Base-by-base conservation (phyloP, 352 stramenopile species). In the Phytopythium cucurbitacearum region DNA sequence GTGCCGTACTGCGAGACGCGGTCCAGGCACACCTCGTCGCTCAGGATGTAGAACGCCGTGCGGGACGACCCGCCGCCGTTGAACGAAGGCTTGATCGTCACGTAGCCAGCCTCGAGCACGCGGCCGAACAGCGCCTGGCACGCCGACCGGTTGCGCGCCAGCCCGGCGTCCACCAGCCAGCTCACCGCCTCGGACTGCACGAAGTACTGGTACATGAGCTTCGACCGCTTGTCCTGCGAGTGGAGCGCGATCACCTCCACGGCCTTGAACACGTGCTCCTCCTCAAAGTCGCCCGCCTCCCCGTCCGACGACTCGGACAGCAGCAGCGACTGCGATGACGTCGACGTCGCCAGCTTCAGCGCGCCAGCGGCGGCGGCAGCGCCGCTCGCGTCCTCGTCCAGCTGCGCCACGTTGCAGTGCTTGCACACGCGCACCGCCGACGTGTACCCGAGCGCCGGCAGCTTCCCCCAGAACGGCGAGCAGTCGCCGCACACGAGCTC, bases 181-280 rank as follows among this genome's bases (percentile, higher is more conserved):
- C 73, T 91, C 54, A 94, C 79, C 12, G 83, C 80, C 48, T 94
- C 83, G 11, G 80, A 91, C 59, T 91, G 78, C 49, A 91, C 76
- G 50, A 94, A 93, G 64, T 90, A 90, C 56, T 88, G 73, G 70
- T 90, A 92, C 65, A 73, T 75, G 36, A 92, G 56, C 53, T 80
- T 82, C n/a, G 73, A 85, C 47, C 79, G 67, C 61, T 93, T 93
- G 48, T 84, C 57, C 10, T 55, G 74, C 47, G 83, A 87, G 39
- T 87, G 68, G 7, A 67, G 66, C n/a, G 71, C 74, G 57, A 93
- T 70, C 46, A 87, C 67, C 11, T 93, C 77, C 10, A 91, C 67
- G 11, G 83, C 78, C 13, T 61, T 51, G 45, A 81, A 71, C 15
- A 90, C 52, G 7, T 85, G 65, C 37, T 89, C 76, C 32, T 88